phyloP scores from a whole-genome alignment of 1,139 yeast genomes.

The Hansenula anomala region DNA sequence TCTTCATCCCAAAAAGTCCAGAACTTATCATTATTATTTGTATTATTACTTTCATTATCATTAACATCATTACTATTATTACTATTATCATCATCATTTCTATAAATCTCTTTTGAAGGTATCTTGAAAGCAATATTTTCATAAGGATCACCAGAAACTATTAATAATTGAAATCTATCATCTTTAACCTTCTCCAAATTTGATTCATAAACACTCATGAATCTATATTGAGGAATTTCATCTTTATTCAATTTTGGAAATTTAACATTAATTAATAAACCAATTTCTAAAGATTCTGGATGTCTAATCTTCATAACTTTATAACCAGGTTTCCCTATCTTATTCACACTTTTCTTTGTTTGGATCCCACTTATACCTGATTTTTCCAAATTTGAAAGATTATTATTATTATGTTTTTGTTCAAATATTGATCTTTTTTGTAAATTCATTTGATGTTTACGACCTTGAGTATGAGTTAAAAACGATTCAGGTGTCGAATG shows the following conservation, averaged over 20 bases:
- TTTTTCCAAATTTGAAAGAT: slow-evolving; percentile 7
- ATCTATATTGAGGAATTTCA: slow-evolving; percentile 56
- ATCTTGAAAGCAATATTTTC: slow-evolving; percentile 69
- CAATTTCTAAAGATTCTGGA: slow-evolving; percentile 50
- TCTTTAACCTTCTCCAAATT: slow-evolving; percentile 38
- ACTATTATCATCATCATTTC: slow-evolving; percentile 26
- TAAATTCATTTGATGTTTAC: slow-evolving; percentile 66
- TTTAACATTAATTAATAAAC: slow-evolving; percentile 56
- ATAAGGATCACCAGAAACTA: slow-evolving; percentile 82
- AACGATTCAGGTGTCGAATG: slow-evolving; percentile 76
- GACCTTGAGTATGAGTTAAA: slow-evolving; percentile 74
- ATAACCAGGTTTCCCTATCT: slow-evolving; percentile 71
- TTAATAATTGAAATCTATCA: slow-evolving; percentile 54
- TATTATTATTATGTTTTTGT: too few relatives aligned
- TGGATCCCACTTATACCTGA: slow-evolving; percentile 7
- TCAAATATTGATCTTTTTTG: slow-evolving; percentile 39
- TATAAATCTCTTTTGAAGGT: slow-evolving; percentile 55
- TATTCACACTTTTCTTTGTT: slow-evolving; percentile 42
- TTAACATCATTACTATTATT: slow-evolving; percentile 23
- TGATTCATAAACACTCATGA: slow-evolving; percentile 75
- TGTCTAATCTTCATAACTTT: slow-evolving; percentile 65
- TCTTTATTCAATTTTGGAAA: slow-evolving; percentile 44
- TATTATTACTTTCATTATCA: neutral
- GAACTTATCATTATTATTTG: slow-evolving; percentile 30
- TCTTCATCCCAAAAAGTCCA: slow-evolving; percentile 77